These are phyloP conservation scores for Xylaria sp. DNA, from an alignment of 2,329 filamentous ascomycete species.

Conservation along the genomic window DNA sequence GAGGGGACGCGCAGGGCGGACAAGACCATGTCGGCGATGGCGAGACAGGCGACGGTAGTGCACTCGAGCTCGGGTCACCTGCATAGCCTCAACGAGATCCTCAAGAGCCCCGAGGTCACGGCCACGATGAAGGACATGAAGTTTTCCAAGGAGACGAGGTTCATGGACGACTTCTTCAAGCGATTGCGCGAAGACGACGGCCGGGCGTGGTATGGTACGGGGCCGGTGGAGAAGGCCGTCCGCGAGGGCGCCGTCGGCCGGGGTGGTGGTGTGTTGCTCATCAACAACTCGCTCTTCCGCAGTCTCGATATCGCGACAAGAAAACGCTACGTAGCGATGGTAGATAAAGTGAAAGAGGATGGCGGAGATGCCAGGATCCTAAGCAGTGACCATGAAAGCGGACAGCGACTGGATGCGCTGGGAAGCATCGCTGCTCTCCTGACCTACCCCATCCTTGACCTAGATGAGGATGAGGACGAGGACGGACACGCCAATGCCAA, in stretches of 20 bases:
- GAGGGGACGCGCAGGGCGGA: constrained; percentile 69
- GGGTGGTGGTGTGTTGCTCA: constrained; percentile 84
- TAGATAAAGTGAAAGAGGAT: constrained; percentile 86
- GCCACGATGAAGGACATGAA: constrained; percentile 85
- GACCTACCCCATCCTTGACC: constrained; percentile 85
- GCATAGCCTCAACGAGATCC: constrained; percentile 86
- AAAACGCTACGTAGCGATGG: constrained; percentile 83
- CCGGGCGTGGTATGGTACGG: constrained; percentile 88
- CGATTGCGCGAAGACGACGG: constrained; percentile 86
- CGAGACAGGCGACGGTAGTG: constrained; percentile 75
- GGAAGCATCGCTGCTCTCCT: constrained; percentile 90
- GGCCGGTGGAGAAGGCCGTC: constrained; percentile 84
- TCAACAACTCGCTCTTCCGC: constrained; percentile 89
- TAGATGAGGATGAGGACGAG: constrained; percentile 71
- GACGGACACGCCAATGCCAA: constrained; percentile 46
- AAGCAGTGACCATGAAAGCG: constrained; percentile 94
- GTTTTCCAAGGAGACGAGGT: constrained; percentile 82
- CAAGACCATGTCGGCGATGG: constrained; percentile 73
- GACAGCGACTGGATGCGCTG: constrained; percentile 82
- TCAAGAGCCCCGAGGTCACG: constrained; percentile 82
- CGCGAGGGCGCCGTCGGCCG: constrained; percentile 88
- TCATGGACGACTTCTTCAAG: constrained; percentile 86
- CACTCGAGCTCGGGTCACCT: constrained; percentile 88
- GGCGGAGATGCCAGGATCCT: constrained; percentile 91
- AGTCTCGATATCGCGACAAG: constrained; percentile 81